Base-by-base conservation (phyloP, 805 yeast species). In the Yarrowia sp. region DNA sequence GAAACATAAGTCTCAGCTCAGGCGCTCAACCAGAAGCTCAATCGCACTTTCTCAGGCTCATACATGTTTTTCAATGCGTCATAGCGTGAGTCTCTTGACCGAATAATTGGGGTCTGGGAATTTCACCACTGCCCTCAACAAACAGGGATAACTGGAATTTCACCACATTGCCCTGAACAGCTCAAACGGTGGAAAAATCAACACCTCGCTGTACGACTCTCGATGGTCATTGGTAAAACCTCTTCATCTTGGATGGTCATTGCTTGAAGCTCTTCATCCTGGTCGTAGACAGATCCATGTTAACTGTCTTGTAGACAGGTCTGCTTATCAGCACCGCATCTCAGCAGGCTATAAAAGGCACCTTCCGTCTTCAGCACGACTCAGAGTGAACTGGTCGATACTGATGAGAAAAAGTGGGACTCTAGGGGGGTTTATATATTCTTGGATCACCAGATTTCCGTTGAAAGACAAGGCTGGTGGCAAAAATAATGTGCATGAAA, bases 301-400 rank as follows among this genome's bases (percentile, higher is more conserved):
- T 24, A 24, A 24, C 30, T 24, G 30, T 24, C 30, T 24, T 24
- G 30, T 24, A 40, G 47, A 19, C 47, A 43, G 47, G 24, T 43
- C 24, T 43, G 49, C 49, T 20, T 44, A 10, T 44, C 49, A 44
- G 49, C 49, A 9, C 49, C 13, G 49, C 30, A 10, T 40, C 19
- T 20, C 33, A 20, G 30, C 49, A 12, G 33, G 49, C 49, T 44
- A 20, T 44, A 12, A 20, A 24, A 19, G 33, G 30, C 49, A 44
- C 49, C 49, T 44, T 44, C 49, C 49, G 12, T 40, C 44, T 10
- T 13, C 33, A 44, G 49, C 20, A 44, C 14, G 49, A 44, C 49
- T 44, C 49, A 44, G 49, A 44, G 49, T 43, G 47, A 43, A 44
- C 49, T 44, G 49, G 49, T 20, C 49, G 49, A 44, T 44, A 20